These are phyloP conservation scores for Zygosaccharomyces lentus DNA, from an alignment of 805 yeast genomes.

Conservation along the genomic window DNA sequence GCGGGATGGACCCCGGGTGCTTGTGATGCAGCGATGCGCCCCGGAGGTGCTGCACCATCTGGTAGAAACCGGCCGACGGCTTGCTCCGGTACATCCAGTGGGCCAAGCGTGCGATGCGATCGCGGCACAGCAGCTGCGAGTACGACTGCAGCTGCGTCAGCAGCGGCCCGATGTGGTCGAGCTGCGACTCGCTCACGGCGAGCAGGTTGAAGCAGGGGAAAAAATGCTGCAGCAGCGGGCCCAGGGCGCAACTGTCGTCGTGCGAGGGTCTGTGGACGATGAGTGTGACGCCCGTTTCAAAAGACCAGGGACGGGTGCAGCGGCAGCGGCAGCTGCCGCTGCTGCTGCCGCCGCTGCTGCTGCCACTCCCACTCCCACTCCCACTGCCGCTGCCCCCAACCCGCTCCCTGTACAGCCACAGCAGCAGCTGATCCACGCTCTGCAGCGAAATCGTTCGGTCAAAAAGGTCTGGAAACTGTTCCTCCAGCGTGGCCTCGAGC, in stretches of 20 bases:
- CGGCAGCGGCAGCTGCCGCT: background rate
- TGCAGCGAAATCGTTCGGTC: slow-evolving; percentile 11
- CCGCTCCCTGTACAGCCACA: slow-evolving; percentile 23
- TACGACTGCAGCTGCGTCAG: slow-evolving; percentile 3
- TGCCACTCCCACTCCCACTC: background rate
- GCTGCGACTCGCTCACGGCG: slow-evolving; percentile 14
- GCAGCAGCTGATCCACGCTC: slow-evolving; percentile 17
- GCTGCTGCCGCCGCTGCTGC: slow-evolving; percentile 7
- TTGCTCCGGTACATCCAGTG: slow-evolving; percentile 32
- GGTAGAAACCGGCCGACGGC: slow-evolving; percentile 16
- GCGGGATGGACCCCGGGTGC: slow-evolving; percentile 15
- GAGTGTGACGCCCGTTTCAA: slow-evolving; percentile 27
- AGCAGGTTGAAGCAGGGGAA: slow-evolving; percentile 28
- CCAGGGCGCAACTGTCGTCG: slow-evolving; percentile 6
- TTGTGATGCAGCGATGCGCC: background rate
- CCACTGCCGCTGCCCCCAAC: slow-evolving; percentile 1
- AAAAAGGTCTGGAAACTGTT: slow-evolving; percentile 6
- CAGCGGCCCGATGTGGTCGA: slow-evolving; percentile 4
- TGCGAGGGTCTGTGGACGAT: slow-evolving; percentile 20
- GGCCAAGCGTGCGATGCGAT: slow-evolving; percentile 26
- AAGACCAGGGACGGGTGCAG: slow-evolving; percentile 14
- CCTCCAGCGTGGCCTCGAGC: slow-evolving; percentile 2
- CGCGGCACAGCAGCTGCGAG: slow-evolving; percentile 9
- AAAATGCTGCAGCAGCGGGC: slow-evolving; percentile 15
- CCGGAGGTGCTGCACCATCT: slow-evolving; percentile 29